Evolutionary conservation across 129 eudicot species (phyloP).

Genomic region (Scalesia atractyloides): DNA sequence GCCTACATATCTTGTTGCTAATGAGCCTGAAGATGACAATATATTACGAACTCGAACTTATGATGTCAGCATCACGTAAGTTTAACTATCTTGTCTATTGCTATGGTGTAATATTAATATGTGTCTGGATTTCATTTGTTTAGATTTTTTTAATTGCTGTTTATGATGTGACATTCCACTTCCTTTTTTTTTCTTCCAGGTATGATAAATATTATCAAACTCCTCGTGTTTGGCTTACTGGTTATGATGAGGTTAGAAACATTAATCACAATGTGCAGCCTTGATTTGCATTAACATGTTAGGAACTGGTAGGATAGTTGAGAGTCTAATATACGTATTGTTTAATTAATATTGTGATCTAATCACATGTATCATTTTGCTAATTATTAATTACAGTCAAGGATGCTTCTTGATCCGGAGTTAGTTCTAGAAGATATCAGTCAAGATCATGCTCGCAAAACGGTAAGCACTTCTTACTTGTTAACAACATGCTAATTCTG

Average conservation of each 20-base stretch:
- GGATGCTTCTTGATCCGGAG: constrained; percentile 94
- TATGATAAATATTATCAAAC: constrained; percentile 98
- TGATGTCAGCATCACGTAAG: constrained; percentile 99
- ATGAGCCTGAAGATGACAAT: constrained; percentile 97
- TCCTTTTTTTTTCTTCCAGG: constrained; percentile 44
- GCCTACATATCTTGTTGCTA: constrained; percentile 84
- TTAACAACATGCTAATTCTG: background rate
- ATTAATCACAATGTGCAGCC: constrained; percentile 15
- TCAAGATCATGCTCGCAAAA: constrained; percentile 97
- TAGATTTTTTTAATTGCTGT: constrained; percentile 1
- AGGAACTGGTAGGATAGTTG: constrained; percentile 17
- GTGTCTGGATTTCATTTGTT: background rate
- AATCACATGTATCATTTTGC: background rate
- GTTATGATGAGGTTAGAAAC: constrained; percentile 92
- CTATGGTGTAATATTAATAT: background rate
- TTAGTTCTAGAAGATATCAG: constrained; percentile 96
- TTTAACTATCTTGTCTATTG: constrained; percentile 12
- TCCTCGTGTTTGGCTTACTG: constrained; percentile 99
- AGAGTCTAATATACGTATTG: constrained; percentile 1
- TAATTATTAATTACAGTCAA: constrained; percentile 59
- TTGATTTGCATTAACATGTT: constrained; percentile 14
- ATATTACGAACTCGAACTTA: constrained; percentile 91
- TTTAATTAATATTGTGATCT: background rate
- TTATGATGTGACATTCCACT: constrained; percentile 16
- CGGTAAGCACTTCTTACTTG: constrained; percentile 51